These are phyloP conservation scores for Sherardia arvensis DNA, from an alignment of 257 asterid species.

Conservation along the genomic window DNA sequence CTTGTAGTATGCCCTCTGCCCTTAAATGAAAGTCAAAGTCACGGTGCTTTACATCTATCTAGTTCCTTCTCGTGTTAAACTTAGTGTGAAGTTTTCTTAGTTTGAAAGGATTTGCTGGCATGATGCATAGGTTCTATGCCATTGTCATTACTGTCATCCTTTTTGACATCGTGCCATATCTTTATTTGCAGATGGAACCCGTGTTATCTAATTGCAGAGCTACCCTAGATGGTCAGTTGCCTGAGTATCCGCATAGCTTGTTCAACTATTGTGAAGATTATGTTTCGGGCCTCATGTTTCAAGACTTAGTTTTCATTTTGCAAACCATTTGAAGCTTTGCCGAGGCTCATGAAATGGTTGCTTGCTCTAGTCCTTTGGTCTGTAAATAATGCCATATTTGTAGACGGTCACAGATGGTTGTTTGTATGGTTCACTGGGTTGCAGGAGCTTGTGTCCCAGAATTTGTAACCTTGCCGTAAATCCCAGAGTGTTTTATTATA, in stretches of 20 bases:
- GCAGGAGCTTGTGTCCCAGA: not conserved
- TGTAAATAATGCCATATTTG: slow-evolving; percentile 9
- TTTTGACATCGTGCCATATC: not conserved
- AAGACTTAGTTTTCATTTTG: not conserved
- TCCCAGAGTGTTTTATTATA: not conserved
- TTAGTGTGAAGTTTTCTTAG: not conserved
- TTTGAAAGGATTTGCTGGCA: not conserved
- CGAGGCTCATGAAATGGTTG: not conserved
- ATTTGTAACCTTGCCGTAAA: slow-evolving; percentile 6
- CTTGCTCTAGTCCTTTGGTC: slow-evolving; percentile 1
- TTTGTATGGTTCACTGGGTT: not conserved
- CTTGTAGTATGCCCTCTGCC: too few species aligned
- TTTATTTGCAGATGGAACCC: slow-evolving; percentile 17
- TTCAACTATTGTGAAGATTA: not conserved
- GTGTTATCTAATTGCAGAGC: not conserved
- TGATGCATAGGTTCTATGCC: too few species aligned
- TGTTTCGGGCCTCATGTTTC: not conserved
- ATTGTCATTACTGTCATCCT: too few species aligned
- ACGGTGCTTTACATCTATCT: not conserved
- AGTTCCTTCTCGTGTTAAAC: not conserved
- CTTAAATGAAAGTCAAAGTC: not conserved
- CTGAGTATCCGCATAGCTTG: not conserved
- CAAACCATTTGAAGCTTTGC: not conserved
- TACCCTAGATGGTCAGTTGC: not conserved
- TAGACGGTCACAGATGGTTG: not conserved